Base-by-base conservation (phyloP, 2,329 filamentous ascomycete species). In the Alternaria gaisen region DNA sequence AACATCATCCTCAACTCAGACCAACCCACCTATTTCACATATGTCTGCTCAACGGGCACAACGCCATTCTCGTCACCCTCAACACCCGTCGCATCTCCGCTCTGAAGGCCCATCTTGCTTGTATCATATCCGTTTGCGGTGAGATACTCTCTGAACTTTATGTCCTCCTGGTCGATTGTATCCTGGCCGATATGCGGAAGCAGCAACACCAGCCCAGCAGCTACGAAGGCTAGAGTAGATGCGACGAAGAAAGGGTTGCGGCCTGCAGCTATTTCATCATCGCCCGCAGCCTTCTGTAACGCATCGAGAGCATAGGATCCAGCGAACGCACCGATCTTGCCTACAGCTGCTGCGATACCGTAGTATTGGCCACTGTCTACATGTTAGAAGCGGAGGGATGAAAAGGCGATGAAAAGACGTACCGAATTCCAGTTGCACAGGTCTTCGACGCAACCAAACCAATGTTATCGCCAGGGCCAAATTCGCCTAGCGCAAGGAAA, bases 231-330 rank as follows among this genome's bases (percentile, higher is more conserved):
- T 56, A 97, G 79, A 24, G 86, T 83, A 40, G 89, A 91, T 2
- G 89, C 90, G n/a, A 97, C 92, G 78, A 89, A 97, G 81, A 97
- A 97, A 0, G 93, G 93, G 68, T 96, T 93, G 75, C 97, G 93
- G 1, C 92, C 92, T 5, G 84, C 83, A 20, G 86, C 75, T 20
- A 74, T 71, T 34, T 65, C 53, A 51, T 77, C 74, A n/a, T 72
- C 66, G 8, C 77, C 74, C 2, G 76, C 77, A 28, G 72, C 70
- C 28, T 70, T 76, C 57, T 80, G 84, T 20, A 86, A 80, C 61
- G 93, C 86, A 0, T 90, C 90, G 73, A 95, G 93, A 12, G 95
- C 88, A 70, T 91, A 94, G 1, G 90, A 92, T 10, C 94, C 94
- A 9, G 96, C 88, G 69, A 97, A 97, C 3, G 93, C 94, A 51